phyloP scores from a whole-genome alignment of 441 rosid species.

The Melastoma candidum region DNA sequence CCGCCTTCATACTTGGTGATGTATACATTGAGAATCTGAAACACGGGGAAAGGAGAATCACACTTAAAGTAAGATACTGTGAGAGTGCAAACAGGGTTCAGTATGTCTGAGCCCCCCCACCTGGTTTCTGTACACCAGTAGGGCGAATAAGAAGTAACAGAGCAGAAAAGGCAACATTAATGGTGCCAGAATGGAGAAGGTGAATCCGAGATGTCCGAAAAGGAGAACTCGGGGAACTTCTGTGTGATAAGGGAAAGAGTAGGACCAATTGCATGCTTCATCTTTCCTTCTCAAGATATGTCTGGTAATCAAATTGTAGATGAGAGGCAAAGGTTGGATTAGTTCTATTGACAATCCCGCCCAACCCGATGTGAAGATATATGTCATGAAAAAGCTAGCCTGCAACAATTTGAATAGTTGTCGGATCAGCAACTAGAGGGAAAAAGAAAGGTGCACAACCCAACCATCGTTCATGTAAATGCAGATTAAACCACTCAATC shows the following conservation, averaged over 20 bases:
- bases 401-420: conserved; percentile 27
- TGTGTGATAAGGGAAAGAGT: conserved; percentile 81
- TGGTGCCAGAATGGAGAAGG: conserved; percentile 76
- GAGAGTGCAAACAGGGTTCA: background rate
- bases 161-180: conserved; percentile 75
- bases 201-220: conserved; percentile 81
- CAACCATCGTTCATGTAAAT: no score
- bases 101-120: conserved; percentile 18
- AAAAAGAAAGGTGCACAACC: background rate
- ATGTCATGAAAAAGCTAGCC: conserved; percentile 95
- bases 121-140: conserved; percentile 83
- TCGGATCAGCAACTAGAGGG: background rate
- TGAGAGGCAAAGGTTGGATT: conserved; percentile 60
- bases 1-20: conserved; percentile 61
- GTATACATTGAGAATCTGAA: conserved; percentile 83
- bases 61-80: no score
- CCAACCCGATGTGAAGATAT: conserved; percentile 92
- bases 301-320: conserved; percentile 38
- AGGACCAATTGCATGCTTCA: conserved; percentile 30
- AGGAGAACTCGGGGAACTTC: conserved; percentile 79
- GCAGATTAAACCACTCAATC: background rate
- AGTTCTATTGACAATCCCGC: conserved; percentile 79
- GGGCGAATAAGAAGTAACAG: conserved; percentile 60
- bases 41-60: no score
- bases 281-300: conserved; percentile 28